Conservation (phyloP, 306 rosid genomes). For the Biancaea sappan region DNA sequence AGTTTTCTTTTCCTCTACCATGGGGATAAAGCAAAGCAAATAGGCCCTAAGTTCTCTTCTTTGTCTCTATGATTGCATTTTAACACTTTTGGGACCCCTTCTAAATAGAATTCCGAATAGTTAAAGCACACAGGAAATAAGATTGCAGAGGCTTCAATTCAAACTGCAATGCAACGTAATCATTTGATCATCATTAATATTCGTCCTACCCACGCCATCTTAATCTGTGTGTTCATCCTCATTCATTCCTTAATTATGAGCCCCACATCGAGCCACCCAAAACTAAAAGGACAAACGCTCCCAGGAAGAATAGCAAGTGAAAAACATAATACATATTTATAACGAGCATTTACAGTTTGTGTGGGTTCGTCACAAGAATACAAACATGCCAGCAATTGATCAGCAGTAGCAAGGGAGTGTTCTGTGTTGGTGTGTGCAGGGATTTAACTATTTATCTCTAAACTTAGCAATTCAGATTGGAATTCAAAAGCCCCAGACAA, state of each 20-base stretch:
- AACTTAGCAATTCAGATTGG: neutral
- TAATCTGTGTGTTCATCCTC: neutral
- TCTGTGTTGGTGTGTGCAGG: neutral
- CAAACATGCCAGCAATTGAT: neutral
- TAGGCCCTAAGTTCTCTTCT: neutral
- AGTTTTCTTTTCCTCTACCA: neutral
- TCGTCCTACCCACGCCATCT: conserved; percentile 12
- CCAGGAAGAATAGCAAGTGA: neutral
- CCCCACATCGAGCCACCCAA: neutral
- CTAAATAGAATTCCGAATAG: neutral
- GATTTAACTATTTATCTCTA: neutral
- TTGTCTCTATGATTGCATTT: neutral
- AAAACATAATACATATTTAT: neutral
- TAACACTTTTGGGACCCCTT: neutral
- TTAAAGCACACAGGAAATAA: neutral
- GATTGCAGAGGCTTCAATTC: neutral
- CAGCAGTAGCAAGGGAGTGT: neutral
- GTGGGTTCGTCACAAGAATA: neutral
- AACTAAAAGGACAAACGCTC: neutral
- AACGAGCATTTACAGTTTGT: neutral
- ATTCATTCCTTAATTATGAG: conserved; percentile 4
- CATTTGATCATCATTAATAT: conserved; percentile 23
- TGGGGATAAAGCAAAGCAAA: neutral
- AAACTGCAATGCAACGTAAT: conserved; percentile 4
- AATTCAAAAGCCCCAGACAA: neutral